A percentile compares a stretch with the other conserved stretches of the same genome.
These are phyloP conservation scores for Annulohypoxylon truncatum DNA, from an alignment of 2,329 filamentous ascomycete genomes.

Conservation along the genomic window DNA sequence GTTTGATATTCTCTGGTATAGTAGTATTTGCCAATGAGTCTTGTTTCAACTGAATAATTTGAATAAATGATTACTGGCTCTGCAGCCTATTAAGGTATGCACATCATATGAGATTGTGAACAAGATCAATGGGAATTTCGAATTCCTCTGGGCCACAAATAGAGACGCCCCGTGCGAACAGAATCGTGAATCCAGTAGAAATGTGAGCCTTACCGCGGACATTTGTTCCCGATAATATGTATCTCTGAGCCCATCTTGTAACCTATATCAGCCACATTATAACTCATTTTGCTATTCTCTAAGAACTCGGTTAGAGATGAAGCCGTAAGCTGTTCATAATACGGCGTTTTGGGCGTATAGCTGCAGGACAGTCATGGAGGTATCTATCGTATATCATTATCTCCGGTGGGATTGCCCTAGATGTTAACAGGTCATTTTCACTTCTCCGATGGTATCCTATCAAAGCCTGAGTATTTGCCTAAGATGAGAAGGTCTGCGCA, in stretches of 20 bases:
- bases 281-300: conserved; percentile 13
- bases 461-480: too few relatives aligned
- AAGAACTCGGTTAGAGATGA: conserved; percentile 1
- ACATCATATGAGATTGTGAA: neutral
- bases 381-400: neutral
- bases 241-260: conserved; percentile 11
- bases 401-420: neutral
- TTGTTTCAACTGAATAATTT: neutral
- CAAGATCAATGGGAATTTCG: neutral
- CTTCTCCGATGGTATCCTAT: conserved; percentile 16
- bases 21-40: too few relatives aligned
- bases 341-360: neutral
- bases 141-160: neutral
- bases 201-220: conserved; percentile 7
- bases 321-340: too few relatives aligned
- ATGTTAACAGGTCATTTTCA: neutral
- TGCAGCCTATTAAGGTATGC: neutral
- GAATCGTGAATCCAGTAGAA: conserved; percentile 1
- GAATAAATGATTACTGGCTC: neutral
- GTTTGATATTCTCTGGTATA: neutral
- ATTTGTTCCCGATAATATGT: conserved; percentile 19
- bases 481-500: conserved; percentile 12
- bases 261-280: conserved; percentile 36
- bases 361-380: neutral
- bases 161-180: neutral